Evolutionary conservation across 805 yeast species (phyloP), one percentile per base, ranked within the genome.

Genomic region (Ogataea ramenticola): DNA sequence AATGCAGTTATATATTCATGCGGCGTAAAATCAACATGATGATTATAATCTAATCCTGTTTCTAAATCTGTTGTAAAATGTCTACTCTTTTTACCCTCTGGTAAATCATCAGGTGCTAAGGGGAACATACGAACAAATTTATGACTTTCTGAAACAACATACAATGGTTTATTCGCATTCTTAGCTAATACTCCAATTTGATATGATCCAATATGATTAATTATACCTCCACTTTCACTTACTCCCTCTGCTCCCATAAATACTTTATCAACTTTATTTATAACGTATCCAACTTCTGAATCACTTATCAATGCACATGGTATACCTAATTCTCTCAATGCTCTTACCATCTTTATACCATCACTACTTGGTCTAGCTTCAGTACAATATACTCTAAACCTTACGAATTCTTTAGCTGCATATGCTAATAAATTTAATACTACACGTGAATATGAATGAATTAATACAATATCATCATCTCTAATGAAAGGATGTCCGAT

Each of bases 231-330:
- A 61, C 95, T 84, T 68, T 93, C 99, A 3, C 96, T 96, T 3
- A 93, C 99, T 53, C 99, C 99, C 65, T 93, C 99, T 1, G 99
- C 99, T 44, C 99, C 99, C 51, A 93, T 93, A 51, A 93, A 76
- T 4, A 93, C 86, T 64, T 93, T 91, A 66, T 91, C 95, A 14
- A 90, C 89, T 61, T 86, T 85, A 61, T 88, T 90, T 46, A 93
- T 81, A 33, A 89, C 87, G 53, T 81, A 88, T 0, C 98, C 98
- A 14, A 91, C 97, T 8, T 96, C 95, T 43, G 88, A 80, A 60
- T 93, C 99, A 16, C 87, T 90, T 41, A 93, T 86, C 42, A 89
- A 72, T 42, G 87, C 81, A 12, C 84, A 93, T 0, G 98, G 98
- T 12, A 93, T 86, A 15, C 86, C 91, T 17, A 76, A 72, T 40